Conservation (phyloP, 257 asterid genomes). For the Cinchona pubescens region DNA sequence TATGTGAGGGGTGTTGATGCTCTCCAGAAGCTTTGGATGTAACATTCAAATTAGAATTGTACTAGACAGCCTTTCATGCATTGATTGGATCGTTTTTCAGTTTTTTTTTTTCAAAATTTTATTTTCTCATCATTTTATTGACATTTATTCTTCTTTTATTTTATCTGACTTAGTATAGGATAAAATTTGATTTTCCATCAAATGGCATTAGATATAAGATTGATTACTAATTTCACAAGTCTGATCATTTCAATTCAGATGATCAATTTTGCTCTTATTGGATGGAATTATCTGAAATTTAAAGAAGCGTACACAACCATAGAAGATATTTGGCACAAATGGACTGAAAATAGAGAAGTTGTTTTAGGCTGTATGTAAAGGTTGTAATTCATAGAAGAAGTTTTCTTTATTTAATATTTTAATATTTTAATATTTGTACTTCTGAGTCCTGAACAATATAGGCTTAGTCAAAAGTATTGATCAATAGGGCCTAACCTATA, state of each 20-base stretch:
- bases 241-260: neutral
- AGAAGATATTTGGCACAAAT: conserved; percentile 86
- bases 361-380: conserved; percentile 98
- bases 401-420: too few relatives aligned
- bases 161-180: neutral
- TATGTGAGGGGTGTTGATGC: conserved; percentile 70
- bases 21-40: conserved; percentile 15
- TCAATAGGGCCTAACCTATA: neutral
- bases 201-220: conserved; percentile 3
- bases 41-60: neutral
- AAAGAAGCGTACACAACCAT: conserved; percentile 65
- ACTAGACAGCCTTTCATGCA: neutral
- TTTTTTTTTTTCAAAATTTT: neutral
- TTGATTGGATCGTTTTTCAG: neutral
- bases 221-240: neutral
- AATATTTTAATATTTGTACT: too few relatives aligned
- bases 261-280: conserved; percentile 2
- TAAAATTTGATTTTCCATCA: neutral
- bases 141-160: neutral
- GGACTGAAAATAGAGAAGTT: conserved; percentile 99
- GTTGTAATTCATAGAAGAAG: neutral
- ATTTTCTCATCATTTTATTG: neutral
- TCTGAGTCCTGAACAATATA: neutral
- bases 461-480: neutral
- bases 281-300: conserved; percentile 27